Evolutionary conservation across 208 protist genomes (phyloP), one percentile per base, ranked within the genome.

Genomic region (Trichomonas tenax): DNA sequence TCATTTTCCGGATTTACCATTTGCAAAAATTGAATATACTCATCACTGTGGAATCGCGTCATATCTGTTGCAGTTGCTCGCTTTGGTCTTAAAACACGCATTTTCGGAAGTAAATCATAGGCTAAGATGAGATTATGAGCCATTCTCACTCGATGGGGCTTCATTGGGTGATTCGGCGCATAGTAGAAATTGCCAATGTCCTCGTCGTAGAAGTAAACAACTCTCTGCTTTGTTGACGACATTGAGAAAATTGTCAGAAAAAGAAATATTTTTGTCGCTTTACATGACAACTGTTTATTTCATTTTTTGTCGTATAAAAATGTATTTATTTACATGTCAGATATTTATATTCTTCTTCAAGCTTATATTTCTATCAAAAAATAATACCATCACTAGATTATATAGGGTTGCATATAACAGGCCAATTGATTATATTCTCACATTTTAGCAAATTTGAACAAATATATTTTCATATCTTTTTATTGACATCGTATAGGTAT

Each of bases 61-160:
- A 98, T 96, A 41, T 97, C 97, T n/a, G 97, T 95, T 15, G 88
- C 96, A 31, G 95, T 95, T 34, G 96, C 96, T 40, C 96, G 86
- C 15, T 44, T 49, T 49, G 96, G 97, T 84, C 96, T n/a, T 45
- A 97, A 97, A 90, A 97, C 96, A 86, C 97, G 82, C 97, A 98
- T 98, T 96, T 98, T 97, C 48, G 96, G 82, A 84, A 97, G 96
- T 31, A 98, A 63, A 26, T 96, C 97, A 72, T 98, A 98, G 34
- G 95, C 97, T 38, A 98, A 95, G 15, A 98, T 93, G n/a, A 98
- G 97, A 84, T 96, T 96, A 96, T 98, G 97, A 26, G 97, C 97
- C 97, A 98, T 98, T 72, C 84, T 44, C 14, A 98, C 58, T 41
- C 97, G 96, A 63, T 97, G 97, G 26, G 97, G 97, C 96, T 98